phyloP scores from a whole-genome alignment of 2,329 filamentous ascomycete species.

The Sordariomycetes sp. region DNA sequence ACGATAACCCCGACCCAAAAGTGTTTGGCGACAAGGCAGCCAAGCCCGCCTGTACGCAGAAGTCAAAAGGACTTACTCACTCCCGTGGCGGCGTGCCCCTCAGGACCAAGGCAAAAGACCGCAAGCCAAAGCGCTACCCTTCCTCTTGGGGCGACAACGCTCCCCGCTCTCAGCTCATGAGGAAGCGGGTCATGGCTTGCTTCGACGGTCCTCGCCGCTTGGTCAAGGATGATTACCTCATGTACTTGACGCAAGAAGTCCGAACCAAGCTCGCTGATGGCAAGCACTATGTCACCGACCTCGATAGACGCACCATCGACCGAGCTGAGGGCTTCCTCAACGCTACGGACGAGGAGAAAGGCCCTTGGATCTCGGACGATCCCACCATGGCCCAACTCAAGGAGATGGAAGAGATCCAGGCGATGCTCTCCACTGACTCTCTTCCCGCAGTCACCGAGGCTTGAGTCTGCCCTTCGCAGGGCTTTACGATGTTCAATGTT shows the following conservation, averaged over 20 bases:
- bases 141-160: slow-evolving; percentile 87
- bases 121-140: slow-evolving; percentile 74
- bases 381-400: slow-evolving; percentile 52
- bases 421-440: background rate
- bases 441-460: too few species aligned
- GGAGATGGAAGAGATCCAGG: slow-evolving; percentile 31
- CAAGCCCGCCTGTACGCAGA: slow-evolving; percentile 48
- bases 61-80: slow-evolving; percentile 67
- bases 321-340: slow-evolving; percentile 76
- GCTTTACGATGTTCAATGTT: too few species aligned
- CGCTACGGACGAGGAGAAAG: slow-evolving; percentile 80
- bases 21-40: slow-evolving; percentile 30
- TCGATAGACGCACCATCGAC: slow-evolving; percentile 84
- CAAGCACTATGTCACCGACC: slow-evolving; percentile 79
- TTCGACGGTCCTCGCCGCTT: slow-evolving; percentile 83
- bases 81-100: slow-evolving; percentile 64
- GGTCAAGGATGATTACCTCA: slow-evolving; percentile 99
- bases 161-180: slow-evolving; percentile 86
- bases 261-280: slow-evolving; percentile 70
- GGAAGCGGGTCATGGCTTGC: slow-evolving; percentile 89
- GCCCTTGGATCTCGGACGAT: slow-evolving; percentile 71
- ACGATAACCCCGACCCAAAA: slow-evolving; percentile 40
- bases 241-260: slow-evolving; percentile 89
- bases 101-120: slow-evolving; percentile 51
- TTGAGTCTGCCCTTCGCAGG: too few species aligned